Percentiles rank a stretch among this genome's conserved stretches.
phyloP scores from a whole-genome alignment of 1,284 basidiomycete genomes.

The Volvariella surrecta region DNA sequence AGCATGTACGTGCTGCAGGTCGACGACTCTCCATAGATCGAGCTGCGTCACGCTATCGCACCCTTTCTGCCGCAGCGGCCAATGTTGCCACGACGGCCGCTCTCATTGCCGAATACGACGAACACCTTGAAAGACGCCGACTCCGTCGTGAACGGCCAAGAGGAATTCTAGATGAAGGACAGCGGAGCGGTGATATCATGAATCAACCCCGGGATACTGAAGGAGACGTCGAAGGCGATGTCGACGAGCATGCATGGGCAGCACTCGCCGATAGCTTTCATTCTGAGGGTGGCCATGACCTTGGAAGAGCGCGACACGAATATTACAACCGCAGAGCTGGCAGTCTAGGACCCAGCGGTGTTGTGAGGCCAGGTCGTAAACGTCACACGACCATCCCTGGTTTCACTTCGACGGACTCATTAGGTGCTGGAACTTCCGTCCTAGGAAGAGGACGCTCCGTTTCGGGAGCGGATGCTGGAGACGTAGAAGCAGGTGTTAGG shows the following conservation, averaged over 20 bases:
- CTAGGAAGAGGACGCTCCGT: slow-evolving; percentile 33
- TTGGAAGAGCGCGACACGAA: slow-evolving; percentile 39
- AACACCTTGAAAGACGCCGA: slow-evolving; percentile 19
- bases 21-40: slow-evolving; percentile 41
- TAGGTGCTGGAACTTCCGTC: neutral
- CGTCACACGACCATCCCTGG: slow-evolving; percentile 19
- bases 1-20: slow-evolving; percentile 33
- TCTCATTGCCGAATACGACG: slow-evolving; percentile 52
- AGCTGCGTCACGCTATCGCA: slow-evolving; percentile 52
- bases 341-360: slow-evolving; percentile 25
- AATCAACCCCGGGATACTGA: neutral
- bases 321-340: slow-evolving; percentile 24
- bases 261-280: slow-evolving; percentile 62
- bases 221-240: slow-evolving; percentile 30
- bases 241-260: slow-evolving; percentile 40
- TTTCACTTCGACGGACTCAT: slow-evolving; percentile 12
- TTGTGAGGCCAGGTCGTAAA: slow-evolving; percentile 15
- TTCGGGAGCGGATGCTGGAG: slow-evolving; percentile 21
- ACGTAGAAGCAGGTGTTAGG: slow-evolving; percentile 15
- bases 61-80: slow-evolving; percentile 55
- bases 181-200: neutral
- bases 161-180: slow-evolving; percentile 7
- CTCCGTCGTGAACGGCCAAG: slow-evolving; percentile 22
- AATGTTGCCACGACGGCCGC: slow-evolving; percentile 62
- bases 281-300: slow-evolving; percentile 49